A percentile compares a stretch with the other conserved stretches of the same genome.
These are phyloP conservation scores for Hanseniaspora singularis DNA, from an alignment of 805 yeast species.

Conservation along the genomic window DNA sequence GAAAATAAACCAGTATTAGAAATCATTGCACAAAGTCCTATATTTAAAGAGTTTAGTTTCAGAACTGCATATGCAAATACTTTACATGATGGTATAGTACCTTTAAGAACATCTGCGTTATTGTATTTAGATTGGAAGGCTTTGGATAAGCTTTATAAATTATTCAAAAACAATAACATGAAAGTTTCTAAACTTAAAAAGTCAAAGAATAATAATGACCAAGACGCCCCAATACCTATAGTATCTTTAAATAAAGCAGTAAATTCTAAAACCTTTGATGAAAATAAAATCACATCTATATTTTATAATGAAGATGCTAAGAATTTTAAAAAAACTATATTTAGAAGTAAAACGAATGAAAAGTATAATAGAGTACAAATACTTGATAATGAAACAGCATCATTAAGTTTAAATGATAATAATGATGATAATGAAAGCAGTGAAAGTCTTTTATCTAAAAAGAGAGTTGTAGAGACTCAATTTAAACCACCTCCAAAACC, in stretches of 20 bases:
- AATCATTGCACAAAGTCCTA: constrained; percentile 61
- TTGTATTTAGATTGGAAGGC: constrained; percentile 66
- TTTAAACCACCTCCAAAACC: constrained; percentile 53
- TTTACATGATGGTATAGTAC: constrained; percentile 90
- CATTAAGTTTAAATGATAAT: too few relatives aligned
- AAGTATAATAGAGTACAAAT: constrained; percentile 7
- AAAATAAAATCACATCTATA: constrained; percentile 25
- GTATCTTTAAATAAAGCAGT: constrained; percentile 15
- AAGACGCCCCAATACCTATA: constrained; percentile 5
- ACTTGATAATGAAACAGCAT: not conserved
- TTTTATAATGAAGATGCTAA: not conserved
- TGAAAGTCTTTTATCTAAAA: not conserved
- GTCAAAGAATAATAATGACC: constrained; percentile 23
- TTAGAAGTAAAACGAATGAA: not conserved
- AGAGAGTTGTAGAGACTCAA: constrained; percentile 11
- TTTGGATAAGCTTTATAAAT: constrained; percentile 5
- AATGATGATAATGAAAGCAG: not conserved
- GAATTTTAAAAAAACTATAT: constrained; percentile 9
- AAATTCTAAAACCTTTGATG: constrained; percentile 20
- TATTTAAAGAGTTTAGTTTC: constrained; percentile 50
- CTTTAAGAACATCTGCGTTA: constrained; percentile 78
- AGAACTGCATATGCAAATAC: constrained; percentile 84
- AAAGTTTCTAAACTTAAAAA: too few relatives aligned
- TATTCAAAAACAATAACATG: constrained; percentile 3
- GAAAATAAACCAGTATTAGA: constrained; percentile 48